Evolutionary conservation across 208 protist genomes (phyloP).

Genomic region (Leptomonas pyrrhocoris): DNA sequence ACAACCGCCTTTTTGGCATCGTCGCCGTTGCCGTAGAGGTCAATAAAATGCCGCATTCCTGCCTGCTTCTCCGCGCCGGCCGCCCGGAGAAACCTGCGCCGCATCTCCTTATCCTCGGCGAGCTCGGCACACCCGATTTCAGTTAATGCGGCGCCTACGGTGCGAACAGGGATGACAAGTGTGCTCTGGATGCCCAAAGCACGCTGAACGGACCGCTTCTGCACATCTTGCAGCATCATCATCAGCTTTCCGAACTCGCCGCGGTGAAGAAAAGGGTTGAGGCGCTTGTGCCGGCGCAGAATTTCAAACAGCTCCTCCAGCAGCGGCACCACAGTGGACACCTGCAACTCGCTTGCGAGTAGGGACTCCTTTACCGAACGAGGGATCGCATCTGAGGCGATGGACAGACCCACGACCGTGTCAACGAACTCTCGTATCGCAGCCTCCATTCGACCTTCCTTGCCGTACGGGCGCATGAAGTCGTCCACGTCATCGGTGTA

Average conservation of each 20-base stretch:
- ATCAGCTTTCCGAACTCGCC: slow-evolving; percentile 97
- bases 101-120: slow-evolving; percentile 79
- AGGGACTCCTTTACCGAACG: slow-evolving; percentile 63
- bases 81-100: slow-evolving; percentile 40
- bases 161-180: slow-evolving; percentile 81
- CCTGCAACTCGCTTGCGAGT: slow-evolving; percentile 36
- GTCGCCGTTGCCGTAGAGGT: slow-evolving; percentile 54
- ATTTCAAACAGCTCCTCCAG: slow-evolving; percentile 95
- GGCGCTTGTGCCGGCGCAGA: slow-evolving; percentile 96
- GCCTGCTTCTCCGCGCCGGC: slow-evolving; percentile 61
- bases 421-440: slow-evolving; percentile 81
- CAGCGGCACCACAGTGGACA: slow-evolving; percentile 52
- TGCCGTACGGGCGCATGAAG: slow-evolving; percentile 53
- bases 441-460: slow-evolving; percentile 59
- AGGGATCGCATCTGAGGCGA: slow-evolving; percentile 76
- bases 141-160: slow-evolving; percentile 80
- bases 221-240: slow-evolving; percentile 95
- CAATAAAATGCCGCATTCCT: slow-evolving; percentile 54
- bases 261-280: slow-evolving; percentile 94
- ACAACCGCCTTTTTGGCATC: slow-evolving; percentile 40
- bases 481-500: slow-evolving; percentile 92
- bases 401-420: slow-evolving; percentile 72
- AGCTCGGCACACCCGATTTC: slow-evolving; percentile 52
- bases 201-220: slow-evolving; percentile 58
- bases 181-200: slow-evolving; percentile 50